Percentiles rank a stretch among this genome's conserved stretches.
These are phyloP conservation scores for Penicillium bovifimosum DNA, from an alignment of 495 filamentous ascomycete genomes.

Conservation along the genomic window DNA sequence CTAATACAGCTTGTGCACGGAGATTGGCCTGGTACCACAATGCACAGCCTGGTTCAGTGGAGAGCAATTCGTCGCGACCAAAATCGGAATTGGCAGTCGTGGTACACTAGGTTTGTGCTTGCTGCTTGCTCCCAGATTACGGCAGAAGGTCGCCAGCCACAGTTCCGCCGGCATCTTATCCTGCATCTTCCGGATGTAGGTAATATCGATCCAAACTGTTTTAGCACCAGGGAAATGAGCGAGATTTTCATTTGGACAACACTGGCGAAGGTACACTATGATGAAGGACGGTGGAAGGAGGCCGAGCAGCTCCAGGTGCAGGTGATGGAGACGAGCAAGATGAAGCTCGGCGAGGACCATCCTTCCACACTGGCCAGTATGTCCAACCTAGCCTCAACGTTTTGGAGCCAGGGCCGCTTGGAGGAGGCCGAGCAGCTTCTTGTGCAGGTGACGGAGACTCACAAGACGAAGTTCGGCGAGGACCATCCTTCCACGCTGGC, in stretches of 20 bases:
- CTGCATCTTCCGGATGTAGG: conserved; percentile 1
- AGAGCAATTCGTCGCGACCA: not conserved
- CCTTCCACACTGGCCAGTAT: too few relatives aligned
- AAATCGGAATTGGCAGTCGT: not conserved
- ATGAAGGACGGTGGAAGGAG: too few relatives aligned
- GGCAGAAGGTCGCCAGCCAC: not conserved
- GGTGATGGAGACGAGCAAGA: too few relatives aligned
- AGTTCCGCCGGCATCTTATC: conserved; percentile 1
- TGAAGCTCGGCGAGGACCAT: too few relatives aligned
- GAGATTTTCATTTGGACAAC: not conserved
- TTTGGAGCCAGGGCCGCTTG: too few relatives aligned
- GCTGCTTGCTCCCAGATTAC: not conserved
- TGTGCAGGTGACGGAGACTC: not conserved
- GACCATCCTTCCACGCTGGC: too few relatives aligned
- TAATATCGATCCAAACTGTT: not conserved
- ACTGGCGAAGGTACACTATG: not conserved
- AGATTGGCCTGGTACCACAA: conserved; percentile 1
- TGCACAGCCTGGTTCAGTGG: conserved; percentile 6
- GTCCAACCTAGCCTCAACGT: too few relatives aligned
- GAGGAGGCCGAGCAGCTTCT: not conserved
- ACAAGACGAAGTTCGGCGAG: conserved; percentile 1
- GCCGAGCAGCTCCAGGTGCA: too few relatives aligned
- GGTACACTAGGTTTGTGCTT: not conserved
- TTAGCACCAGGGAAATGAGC: not conserved
- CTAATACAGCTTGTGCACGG: conserved; percentile 1